These are phyloP conservation scores for Thraustotheca clavata DNA, from an alignment of 352 stramenopile genomes.

Conservation along the genomic window DNA sequence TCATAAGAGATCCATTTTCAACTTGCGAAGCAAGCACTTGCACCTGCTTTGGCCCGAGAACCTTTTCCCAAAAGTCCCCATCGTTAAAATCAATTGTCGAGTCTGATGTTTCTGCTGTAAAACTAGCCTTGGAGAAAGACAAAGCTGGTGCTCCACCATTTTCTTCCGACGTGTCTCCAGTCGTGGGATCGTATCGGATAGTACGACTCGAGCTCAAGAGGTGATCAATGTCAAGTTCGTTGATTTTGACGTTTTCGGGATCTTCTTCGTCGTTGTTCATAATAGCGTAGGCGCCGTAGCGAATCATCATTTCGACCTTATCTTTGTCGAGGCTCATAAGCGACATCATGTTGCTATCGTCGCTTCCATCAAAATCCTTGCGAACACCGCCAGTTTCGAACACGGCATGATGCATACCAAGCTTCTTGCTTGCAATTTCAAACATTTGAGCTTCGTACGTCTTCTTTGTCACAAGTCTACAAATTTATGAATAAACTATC, in stretches of 20 bases:
- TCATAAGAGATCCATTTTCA: slow-evolving; percentile 68
- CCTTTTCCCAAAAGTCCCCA: slow-evolving; percentile 88
- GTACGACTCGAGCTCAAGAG: slow-evolving; percentile 77
- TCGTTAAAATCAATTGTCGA: slow-evolving; percentile 86
- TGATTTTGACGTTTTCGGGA: slow-evolving; percentile 80
- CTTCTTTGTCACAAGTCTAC: slow-evolving; percentile 94
- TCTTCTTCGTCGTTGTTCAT: slow-evolving; percentile 94
- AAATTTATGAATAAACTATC: background rate
- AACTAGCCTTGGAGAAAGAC: slow-evolving; percentile 84
- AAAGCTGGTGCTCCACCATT: slow-evolving; percentile 37
- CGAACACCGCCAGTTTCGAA: slow-evolving; percentile 91
- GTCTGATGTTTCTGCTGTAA: slow-evolving; percentile 81
- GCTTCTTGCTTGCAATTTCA: slow-evolving; percentile 97
- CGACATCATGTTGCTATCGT: slow-evolving; percentile 89
- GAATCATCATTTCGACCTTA: slow-evolving; percentile 98
- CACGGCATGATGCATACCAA: slow-evolving; percentile 98
- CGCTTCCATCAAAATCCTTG: slow-evolving; percentile 91
- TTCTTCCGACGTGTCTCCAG: slow-evolving; percentile 35
- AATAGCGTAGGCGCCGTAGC: slow-evolving; percentile 95
- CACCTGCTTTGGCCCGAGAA: slow-evolving; percentile 75
- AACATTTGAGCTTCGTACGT: slow-evolving; percentile 99
- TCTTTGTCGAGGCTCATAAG: slow-evolving; percentile 92
- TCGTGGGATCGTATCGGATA: slow-evolving; percentile 79
- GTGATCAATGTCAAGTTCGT: slow-evolving; percentile 85
- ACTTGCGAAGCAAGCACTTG: slow-evolving; percentile 85